Percentiles rank a stretch among this genome's conserved stretches.
Conservation (phyloP, 495 filamentous ascomycete genomes). For the Staphylotrichum tortipilum region DNA sequence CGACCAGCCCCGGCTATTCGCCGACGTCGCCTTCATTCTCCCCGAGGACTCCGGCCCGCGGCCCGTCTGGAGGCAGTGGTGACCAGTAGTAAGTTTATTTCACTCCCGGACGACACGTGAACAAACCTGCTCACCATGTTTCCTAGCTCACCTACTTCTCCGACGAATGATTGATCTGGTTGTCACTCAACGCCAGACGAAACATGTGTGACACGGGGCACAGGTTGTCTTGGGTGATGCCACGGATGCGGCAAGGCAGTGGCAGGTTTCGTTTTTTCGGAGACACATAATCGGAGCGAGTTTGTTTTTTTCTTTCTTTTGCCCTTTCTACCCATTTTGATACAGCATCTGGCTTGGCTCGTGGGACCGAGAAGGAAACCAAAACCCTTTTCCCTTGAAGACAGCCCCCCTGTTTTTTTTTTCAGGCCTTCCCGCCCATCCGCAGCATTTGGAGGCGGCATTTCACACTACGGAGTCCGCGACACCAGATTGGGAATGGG, state of each 20-base stretch:
- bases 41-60: slow-evolving; percentile 33
- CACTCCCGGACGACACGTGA: not conserved
- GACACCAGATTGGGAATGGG: slow-evolving; percentile 10
- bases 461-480: no score
- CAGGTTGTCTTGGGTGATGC: not conserved
- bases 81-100: slow-evolving; percentile 28
- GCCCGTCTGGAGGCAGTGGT: slow-evolving; percentile 21
- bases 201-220: not conserved
- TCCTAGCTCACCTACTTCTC: slow-evolving; percentile 27
- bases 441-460: no score
- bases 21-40: slow-evolving; percentile 42
- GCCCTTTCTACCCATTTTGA: not conserved
- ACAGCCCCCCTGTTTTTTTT: no score
- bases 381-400: no score
- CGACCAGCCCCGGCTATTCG: slow-evolving; percentile 47
- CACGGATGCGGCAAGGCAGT: not conserved
- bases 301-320: not conserved
- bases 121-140: not conserved
- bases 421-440: no score
- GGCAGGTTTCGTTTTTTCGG: not conserved
- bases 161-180: slow-evolving; percentile 22
- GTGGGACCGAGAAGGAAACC: no score
- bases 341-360: no score
- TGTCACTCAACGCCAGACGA: not conserved
- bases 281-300: slow-evolving; percentile 4